Evolutionary conservation across 176 grass and related monocot genomes (phyloP).

Genomic region (Triticum monococcum): DNA sequence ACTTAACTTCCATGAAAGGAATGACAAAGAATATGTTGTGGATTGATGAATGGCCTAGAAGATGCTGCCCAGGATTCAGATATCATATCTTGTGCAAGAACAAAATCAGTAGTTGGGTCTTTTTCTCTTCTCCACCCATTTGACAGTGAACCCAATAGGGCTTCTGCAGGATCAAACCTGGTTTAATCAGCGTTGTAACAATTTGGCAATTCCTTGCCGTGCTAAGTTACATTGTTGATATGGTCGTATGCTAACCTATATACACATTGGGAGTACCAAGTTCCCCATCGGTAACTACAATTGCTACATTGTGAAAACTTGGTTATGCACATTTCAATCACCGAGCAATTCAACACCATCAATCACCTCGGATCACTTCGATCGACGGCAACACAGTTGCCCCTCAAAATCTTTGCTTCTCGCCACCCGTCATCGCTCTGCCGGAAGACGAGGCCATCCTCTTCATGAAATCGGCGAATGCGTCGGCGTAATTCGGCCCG

Average conservation of each 20-base stretch:
- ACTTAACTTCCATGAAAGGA: neutral
- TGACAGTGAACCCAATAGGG: neutral
- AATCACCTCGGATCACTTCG: neutral
- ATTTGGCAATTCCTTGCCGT: neutral
- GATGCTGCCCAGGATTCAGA: neutral
- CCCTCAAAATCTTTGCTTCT: constrained; percentile 58
- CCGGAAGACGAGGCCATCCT: constrained; percentile 60
- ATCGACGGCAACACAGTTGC: neutral
- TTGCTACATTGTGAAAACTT: neutral
- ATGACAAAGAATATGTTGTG: neutral
- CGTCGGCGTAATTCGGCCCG: constrained; percentile 50
- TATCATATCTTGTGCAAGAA: neutral
- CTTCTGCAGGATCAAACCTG: neutral
- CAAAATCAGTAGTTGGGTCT: neutral
- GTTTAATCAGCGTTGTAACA: constrained; percentile 1
- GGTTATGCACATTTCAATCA: constrained; percentile 22
- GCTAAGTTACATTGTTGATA: neutral
- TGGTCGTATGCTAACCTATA: constrained; percentile 1
- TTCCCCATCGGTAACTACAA: constrained; percentile 10
- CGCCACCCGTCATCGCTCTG: constrained; percentile 30
- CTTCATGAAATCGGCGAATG: constrained; percentile 58
- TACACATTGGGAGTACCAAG: constrained; percentile 11
- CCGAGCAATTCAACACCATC: neutral
- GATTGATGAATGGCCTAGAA: neutral
- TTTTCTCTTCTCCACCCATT: neutral